Evolutionary conservation across 257 asterid species (phyloP).

Genomic region (Nicotiana attenuata): DNA sequence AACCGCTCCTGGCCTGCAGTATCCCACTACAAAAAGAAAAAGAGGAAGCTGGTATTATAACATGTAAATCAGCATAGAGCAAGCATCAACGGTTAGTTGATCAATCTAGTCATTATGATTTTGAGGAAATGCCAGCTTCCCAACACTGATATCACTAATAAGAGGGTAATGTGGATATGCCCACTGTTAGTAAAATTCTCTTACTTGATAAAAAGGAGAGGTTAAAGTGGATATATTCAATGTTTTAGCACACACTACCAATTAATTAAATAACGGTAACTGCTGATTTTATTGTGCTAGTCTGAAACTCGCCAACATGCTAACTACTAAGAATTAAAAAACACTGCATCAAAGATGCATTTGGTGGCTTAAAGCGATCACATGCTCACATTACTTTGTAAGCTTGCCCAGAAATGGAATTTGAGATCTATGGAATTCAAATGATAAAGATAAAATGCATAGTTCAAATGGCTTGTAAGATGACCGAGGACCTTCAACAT

Average conservation of each 20-base stretch:
- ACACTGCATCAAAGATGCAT: not conserved
- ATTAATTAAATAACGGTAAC: not conserved
- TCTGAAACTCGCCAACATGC: not conserved
- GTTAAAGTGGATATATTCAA: no score
- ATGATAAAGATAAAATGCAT: not conserved
- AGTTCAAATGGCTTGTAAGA: not conserved
- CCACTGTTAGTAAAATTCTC: no score
- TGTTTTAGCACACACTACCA: not conserved
- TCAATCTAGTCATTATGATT: not conserved
- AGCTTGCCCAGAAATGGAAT: not conserved
- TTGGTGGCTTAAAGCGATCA: not conserved
- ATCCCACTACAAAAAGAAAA: conserved; percentile 73
- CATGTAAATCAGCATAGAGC: not conserved
- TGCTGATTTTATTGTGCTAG: not conserved
- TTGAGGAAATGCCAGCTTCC: not conserved
- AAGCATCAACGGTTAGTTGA: not conserved
- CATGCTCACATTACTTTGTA: not conserved
- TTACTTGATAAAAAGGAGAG: no score
- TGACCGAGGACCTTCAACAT: not conserved
- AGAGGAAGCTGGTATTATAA: not conserved
- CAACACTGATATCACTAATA: not conserved
- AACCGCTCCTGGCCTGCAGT: conserved; percentile 99
- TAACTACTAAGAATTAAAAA: not conserved
- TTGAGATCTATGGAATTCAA: not conserved
- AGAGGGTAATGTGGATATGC: not conserved